Conservation (phyloP, 2,329 filamentous ascomycete genomes). For the Truncatella angustata region DNA sequence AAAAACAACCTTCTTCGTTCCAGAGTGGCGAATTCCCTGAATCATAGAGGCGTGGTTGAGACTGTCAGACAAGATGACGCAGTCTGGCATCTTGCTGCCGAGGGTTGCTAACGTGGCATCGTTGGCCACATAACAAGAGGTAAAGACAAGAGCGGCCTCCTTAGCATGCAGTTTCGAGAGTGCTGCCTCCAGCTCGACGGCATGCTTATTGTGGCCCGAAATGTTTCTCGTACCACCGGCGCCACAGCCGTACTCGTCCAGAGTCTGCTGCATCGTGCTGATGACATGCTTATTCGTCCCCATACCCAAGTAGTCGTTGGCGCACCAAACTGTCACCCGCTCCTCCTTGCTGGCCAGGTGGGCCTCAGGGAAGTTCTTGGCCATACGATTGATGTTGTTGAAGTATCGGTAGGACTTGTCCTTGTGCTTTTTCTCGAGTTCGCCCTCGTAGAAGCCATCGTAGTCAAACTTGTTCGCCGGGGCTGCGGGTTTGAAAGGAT, state of each 20-base stretch:
- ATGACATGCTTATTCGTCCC: constrained; percentile 85
- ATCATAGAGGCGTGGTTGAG: constrained; percentile 99
- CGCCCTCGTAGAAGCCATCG: constrained; percentile 79
- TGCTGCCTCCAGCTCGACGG: constrained; percentile 77
- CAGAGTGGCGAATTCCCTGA: constrained; percentile 95
- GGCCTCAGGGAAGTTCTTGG: constrained; percentile 91
- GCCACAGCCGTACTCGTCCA: constrained; percentile 92
- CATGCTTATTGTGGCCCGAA: constrained; percentile 95
- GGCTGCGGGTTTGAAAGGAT: constrained; percentile 23
- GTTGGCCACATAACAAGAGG: constrained; percentile 97
- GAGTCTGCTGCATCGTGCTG: constrained; percentile 87
- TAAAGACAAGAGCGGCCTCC: constrained; percentile 90
- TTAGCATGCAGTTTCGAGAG: constrained; percentile 88
- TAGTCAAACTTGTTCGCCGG: constrained; percentile 75
- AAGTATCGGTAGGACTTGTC: constrained; percentile 99
- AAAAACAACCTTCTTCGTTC: constrained; percentile 96
- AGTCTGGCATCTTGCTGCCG: constrained; percentile 94
- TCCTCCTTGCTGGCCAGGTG: constrained; percentile 84
- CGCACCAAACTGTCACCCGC: constrained; percentile 96
- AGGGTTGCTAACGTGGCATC: constrained; percentile 94
- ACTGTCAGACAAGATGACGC: constrained; percentile 96
- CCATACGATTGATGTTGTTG: constrained; percentile 99
- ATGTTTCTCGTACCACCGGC: constrained; percentile 97
- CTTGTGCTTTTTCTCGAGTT: constrained; percentile 98
- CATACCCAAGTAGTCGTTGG: constrained; percentile 99